Evolutionary conservation across 1,284 basidiomycete genomes (phyloP).

Genomic region (Ustilago trichophora): DNA sequence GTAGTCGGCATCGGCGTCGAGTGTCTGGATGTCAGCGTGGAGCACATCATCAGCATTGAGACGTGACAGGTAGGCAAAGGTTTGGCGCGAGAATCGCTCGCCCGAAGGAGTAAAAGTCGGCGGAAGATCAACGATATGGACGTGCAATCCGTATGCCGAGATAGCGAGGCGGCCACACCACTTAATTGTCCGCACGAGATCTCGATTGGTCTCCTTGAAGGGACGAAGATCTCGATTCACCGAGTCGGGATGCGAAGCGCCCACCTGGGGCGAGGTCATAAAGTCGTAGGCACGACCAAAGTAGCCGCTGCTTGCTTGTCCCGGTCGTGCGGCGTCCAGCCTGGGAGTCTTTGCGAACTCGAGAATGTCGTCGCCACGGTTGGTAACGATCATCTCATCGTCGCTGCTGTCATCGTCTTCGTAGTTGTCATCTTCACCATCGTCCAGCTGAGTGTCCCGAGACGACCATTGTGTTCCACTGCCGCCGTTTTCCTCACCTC

Average conservation of each 20-base stretch:
- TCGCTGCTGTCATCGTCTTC: conserved; percentile 45
- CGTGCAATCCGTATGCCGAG: conserved; percentile 56
- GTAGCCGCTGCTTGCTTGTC: conserved; percentile 37
- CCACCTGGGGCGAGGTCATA: conserved; percentile 39
- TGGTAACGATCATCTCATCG: conserved; percentile 61
- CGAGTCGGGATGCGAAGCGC: conserved; percentile 14
- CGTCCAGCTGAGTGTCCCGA: not conserved
- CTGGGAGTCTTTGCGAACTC: conserved; percentile 60
- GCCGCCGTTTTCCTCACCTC: not conserved
- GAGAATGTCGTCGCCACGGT: conserved; percentile 58
- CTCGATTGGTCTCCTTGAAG: conserved; percentile 35
- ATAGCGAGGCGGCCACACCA: conserved; percentile 65
- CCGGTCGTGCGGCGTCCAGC: conserved; percentile 31
- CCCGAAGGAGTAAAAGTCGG: conserved; percentile 64
- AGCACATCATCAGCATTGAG: conserved; percentile 63
- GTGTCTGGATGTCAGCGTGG: conserved; percentile 64
- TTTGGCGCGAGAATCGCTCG: conserved; percentile 59
- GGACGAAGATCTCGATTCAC: conserved; percentile 10
- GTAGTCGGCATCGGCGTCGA: conserved; percentile 60
- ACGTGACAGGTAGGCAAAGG: conserved; percentile 62
- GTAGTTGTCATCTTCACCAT: conserved; percentile 6
- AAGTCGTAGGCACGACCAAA: conserved; percentile 46
- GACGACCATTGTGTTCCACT: not conserved
- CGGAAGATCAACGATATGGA: conserved; percentile 57
- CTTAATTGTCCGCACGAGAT: conserved; percentile 59